Evolutionary conservation across 1,284 basidiomycete species (phyloP), one percentile per base, ranked within the genome.

Genomic region (Pyrrhoderma noxium): DNA sequence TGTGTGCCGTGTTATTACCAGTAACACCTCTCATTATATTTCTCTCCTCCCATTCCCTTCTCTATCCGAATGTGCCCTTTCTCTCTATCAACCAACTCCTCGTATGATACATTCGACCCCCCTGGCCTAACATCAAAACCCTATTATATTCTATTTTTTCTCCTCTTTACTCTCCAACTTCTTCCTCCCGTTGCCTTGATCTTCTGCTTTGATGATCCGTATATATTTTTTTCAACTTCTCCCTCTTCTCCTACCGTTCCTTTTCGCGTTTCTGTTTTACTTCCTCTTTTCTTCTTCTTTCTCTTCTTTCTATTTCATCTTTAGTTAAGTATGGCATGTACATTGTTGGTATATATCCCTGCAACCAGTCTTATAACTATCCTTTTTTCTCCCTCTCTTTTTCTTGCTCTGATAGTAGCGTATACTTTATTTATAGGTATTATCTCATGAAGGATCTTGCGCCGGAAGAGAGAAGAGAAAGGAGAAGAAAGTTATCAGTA

Each of bases 241-340:
- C 43, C 19, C 41, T 45, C 40, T 38, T 42, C n/a, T n/a, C 18
- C 22, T 19, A 19, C 18, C 21, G 25, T 51, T 27, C 16, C 18
- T 31, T 31, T 5, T 31, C 5, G 27, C 11, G 23, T 31, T 23
- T 31, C 39, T 25, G 35, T 23, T 31, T 39, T 18, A 14, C 27
- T 22, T 41, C 19, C 5, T 31, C 31, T 23, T 16, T 41, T 39
- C 36, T 36, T 21, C 22, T 40, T 23, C 27, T 21, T 36, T 19
- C 19, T 23, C 21, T 49, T 49, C 18, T 19, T 40, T 9, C 25
- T 22, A 14, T 40, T 49, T 47, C 38, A 23, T 41, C 37, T 18
- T 34, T 21, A 35, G 27, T 35, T 34, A 47, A 35, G 45, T 47
- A 47, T 47, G 23, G 35, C 45, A 47, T 47, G 45, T 47, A 47